These are phyloP conservation scores for Gnomoniopsis sp. DNA, from an alignment of 2,329 filamentous ascomycete species.

Conservation along the genomic window DNA sequence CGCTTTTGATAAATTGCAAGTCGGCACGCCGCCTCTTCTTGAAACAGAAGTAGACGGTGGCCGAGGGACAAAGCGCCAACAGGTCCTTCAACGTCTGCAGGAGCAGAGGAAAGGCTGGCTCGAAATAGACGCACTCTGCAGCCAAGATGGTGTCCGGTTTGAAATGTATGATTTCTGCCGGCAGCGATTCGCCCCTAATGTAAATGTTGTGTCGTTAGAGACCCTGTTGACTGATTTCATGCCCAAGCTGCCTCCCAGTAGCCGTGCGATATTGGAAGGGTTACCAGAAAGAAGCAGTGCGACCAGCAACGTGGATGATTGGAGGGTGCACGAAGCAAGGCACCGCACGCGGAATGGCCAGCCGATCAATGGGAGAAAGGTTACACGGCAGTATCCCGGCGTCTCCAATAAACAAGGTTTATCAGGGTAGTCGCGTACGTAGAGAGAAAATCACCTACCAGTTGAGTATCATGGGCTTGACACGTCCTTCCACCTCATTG, in stretches of 20 bases:
- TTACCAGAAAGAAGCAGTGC: too few species aligned
- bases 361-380: not conserved
- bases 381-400: slow-evolving; percentile 10
- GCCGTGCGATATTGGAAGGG: too few species aligned
- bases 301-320: too few species aligned
- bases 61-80: slow-evolving; percentile 65
- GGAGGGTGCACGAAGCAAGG: slow-evolving; percentile 24
- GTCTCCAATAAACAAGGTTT: slow-evolving; percentile 18
- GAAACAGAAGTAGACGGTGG: slow-evolving; percentile 79
- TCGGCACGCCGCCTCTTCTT: slow-evolving; percentile 86
- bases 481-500: slow-evolving; percentile 64
- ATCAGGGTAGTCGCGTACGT: not conserved
- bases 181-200: slow-evolving; percentile 57
- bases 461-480: slow-evolving; percentile 70
- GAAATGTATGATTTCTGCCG: slow-evolving; percentile 47
- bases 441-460: slow-evolving; percentile 57
- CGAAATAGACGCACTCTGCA: slow-evolving; percentile 95
- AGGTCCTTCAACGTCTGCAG: slow-evolving; percentile 74
- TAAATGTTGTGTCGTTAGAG: not conserved
- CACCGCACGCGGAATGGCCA: slow-evolving; percentile 25
- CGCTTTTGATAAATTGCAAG: slow-evolving; percentile 69
- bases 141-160: slow-evolving; percentile 83
- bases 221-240: not conserved
- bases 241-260: too few species aligned
- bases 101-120: slow-evolving; percentile 88